These are phyloP conservation scores for Aristolochia californica DNA, from an alignment of 164 flowering plant species.

Conservation along the genomic window DNA sequence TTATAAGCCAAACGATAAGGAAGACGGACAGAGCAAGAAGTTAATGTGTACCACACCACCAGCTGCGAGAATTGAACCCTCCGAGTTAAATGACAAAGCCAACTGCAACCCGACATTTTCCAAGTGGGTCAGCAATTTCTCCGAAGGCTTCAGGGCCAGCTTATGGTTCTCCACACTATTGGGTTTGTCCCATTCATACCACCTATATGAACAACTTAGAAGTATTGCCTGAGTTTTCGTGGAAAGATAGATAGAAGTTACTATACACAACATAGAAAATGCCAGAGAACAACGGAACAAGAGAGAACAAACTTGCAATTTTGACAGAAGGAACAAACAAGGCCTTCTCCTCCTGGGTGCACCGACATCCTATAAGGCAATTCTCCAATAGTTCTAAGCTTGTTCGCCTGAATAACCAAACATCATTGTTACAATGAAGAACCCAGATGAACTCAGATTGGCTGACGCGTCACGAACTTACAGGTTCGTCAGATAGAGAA, in stretches of 20 bases:
- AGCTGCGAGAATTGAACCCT: conserved; percentile 69
- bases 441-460: neutral
- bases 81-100: conserved; percentile 59
- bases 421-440: neutral
- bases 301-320: conserved; percentile 30
- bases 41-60: conserved; percentile 71
- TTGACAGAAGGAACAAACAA: conserved; percentile 63
- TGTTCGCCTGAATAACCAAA: conserved; percentile 36
- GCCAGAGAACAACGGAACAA: neutral
- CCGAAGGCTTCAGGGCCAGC: conserved; percentile 45
- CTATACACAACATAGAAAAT: neutral
- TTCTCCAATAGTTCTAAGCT: conserved; percentile 42
- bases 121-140: conserved; percentile 38
- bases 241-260: neutral
- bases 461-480: conserved; percentile 14
- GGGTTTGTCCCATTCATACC: conserved; percentile 63
- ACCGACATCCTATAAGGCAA: conserved; percentile 88
- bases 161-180: conserved; percentile 18
- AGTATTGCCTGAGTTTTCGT: too few species aligned
- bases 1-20: too few species aligned
- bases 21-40: too few species aligned
- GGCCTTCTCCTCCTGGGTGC: conserved; percentile 78
- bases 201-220: conserved; percentile 26
- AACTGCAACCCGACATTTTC: conserved; percentile 80
- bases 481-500: conserved; percentile 63